Evolutionary conservation across 1,139 yeast genomes (phyloP).

Genomic region (Geotrichum restrictum): DNA sequence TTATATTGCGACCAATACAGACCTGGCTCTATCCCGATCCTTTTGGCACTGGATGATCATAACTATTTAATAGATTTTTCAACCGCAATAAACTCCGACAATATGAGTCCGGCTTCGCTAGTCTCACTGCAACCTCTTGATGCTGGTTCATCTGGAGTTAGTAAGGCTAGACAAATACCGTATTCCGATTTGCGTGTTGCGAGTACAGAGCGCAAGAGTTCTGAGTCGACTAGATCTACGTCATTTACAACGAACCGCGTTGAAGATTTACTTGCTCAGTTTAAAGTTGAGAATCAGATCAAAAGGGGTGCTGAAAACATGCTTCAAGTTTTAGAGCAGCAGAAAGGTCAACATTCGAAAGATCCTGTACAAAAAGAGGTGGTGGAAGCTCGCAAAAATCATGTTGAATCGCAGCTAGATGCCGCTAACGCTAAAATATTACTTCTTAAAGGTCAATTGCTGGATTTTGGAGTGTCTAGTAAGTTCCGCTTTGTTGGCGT

Average conservation of each 20-base stretch:
- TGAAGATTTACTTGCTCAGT: constrained; percentile 36
- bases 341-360: constrained; percentile 13
- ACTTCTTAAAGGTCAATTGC: constrained; percentile 34
- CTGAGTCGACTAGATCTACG: constrained; percentile 16
- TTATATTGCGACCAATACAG: no score
- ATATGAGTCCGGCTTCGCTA: no score
- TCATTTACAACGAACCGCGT: constrained; percentile 19
- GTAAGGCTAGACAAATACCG: constrained; percentile 6
- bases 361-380: constrained; percentile 26
- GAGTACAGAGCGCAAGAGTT: constrained; percentile 14
- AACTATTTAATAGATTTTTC: no score
- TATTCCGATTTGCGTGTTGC: constrained; percentile 14
- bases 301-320: constrained; percentile 43
- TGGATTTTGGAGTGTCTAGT: constrained; percentile 30
- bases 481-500: no score
- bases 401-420: constrained; percentile 40
- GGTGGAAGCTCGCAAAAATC: constrained; percentile 32
- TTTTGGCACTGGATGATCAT: no score
- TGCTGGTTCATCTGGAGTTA: no score
- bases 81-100: no score
- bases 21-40: no score
- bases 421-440: constrained; percentile 40
- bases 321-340: constrained; percentile 34
- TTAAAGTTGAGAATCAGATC: constrained; percentile 41
- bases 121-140: no score